Percentiles rank a stretch among this genome's conserved stretches.
phyloP scores from a whole-genome alignment of 2,329 filamentous ascomycete genomes.

The Colletotrichum sp. region DNA sequence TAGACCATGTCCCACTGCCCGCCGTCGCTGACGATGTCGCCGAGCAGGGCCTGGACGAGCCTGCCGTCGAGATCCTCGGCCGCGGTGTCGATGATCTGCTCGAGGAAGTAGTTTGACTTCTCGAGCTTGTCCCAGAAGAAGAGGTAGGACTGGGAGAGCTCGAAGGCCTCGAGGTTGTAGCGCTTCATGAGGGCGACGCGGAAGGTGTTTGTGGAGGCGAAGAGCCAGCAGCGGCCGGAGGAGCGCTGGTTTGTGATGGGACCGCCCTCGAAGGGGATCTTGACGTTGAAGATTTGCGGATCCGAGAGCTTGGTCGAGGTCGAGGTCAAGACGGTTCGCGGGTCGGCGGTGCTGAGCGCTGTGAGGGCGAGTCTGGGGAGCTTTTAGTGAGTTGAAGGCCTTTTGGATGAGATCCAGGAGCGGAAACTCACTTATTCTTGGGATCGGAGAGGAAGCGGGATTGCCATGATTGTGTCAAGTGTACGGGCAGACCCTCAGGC shows the following conservation, averaged over 20 bases:
- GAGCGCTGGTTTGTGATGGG: constrained; percentile 86
- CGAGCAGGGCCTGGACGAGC: constrained; percentile 72
- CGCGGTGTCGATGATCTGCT: constrained; percentile 79
- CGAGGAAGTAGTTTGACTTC: constrained; percentile 88
- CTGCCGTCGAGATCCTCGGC: constrained; percentile 73
- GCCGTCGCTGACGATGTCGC: constrained; percentile 75
- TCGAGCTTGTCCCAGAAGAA: constrained; percentile 97
- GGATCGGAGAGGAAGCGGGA: constrained; percentile 66
- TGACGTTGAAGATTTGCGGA: constrained; percentile 82
- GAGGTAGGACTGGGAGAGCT: constrained; percentile 86
- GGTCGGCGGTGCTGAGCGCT: constrained; percentile 72
- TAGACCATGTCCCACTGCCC: constrained; percentile 94
- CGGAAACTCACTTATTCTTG: constrained; percentile 60
- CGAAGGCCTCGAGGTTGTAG: constrained; percentile 77
- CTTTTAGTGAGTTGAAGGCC: not conserved
- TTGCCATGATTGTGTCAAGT: constrained; percentile 63
- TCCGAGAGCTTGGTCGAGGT: constrained; percentile 68
- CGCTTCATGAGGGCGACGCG: constrained; percentile 87
- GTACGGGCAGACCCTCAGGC: constrained; percentile 54
- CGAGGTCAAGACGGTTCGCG: constrained; percentile 69
- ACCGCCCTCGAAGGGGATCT: constrained; percentile 79
- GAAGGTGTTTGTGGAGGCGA: constrained; percentile 90
- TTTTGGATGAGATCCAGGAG: not conserved
- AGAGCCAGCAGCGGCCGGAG: constrained; percentile 89
- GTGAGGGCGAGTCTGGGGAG: constrained; percentile 71